phyloP scores from a whole-genome alignment of 495 filamentous ascomycete genomes.

The Lophiostoma macrostomum region DNA sequence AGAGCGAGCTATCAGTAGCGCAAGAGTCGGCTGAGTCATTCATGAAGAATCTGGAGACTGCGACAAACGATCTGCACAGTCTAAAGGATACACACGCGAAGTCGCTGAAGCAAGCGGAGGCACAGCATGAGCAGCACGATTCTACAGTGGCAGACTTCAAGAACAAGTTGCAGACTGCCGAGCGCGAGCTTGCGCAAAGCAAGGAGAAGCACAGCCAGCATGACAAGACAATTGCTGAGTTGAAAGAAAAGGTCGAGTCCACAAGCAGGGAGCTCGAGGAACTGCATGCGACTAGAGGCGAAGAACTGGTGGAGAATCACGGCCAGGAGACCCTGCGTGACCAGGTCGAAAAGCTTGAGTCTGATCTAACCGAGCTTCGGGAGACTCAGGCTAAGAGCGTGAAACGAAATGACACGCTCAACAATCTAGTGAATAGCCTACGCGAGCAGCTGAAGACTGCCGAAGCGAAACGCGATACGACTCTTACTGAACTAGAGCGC shows the following conservation, averaged over 20 bases:
- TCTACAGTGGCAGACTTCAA: slow-evolving; percentile 34
- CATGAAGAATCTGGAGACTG: slow-evolving; percentile 35
- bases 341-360: slow-evolving; percentile 28
- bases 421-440: slow-evolving; percentile 53
- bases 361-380: slow-evolving; percentile 32
- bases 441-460: slow-evolving; percentile 50
- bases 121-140: slow-evolving; percentile 27
- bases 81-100: slow-evolving; percentile 33
- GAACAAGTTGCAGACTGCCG: slow-evolving; percentile 56
- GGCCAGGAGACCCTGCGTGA: slow-evolving; percentile 23
- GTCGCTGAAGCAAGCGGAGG: slow-evolving; percentile 18
- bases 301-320: slow-evolving; percentile 28
- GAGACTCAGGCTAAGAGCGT: slow-evolving; percentile 47
- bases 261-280: slow-evolving; percentile 30
- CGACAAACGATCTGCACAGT: slow-evolving; percentile 33
- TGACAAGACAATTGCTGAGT: slow-evolving; percentile 24
- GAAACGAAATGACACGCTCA: slow-evolving; percentile 52
- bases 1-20: slow-evolving; percentile 37
- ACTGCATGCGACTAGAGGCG: slow-evolving; percentile 28
- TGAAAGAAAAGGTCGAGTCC: slow-evolving; percentile 36
- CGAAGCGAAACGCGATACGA: slow-evolving; percentile 38
- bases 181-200: slow-evolving; percentile 55
- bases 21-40: slow-evolving; percentile 40
- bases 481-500: slow-evolving; percentile 25
- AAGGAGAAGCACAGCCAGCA: slow-evolving; percentile 9